Evolutionary conservation across 1,139 yeast species (phyloP).

Genomic region (Sugiyamaella paludigena): DNA sequence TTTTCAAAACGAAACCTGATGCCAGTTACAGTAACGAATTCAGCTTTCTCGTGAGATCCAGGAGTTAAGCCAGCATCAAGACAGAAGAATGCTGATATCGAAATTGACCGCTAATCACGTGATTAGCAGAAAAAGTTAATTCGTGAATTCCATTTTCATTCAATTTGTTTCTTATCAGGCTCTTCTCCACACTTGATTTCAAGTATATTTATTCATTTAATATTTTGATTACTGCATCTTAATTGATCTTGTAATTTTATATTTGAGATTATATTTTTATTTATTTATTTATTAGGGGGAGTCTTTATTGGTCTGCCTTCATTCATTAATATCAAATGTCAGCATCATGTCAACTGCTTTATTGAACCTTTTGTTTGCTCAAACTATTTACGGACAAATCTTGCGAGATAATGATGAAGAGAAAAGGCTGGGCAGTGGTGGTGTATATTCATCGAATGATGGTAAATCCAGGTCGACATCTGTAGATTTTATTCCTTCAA

Average conservation of each 20-base stretch:
- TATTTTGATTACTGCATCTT: not conserved
- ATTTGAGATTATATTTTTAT: not conserved
- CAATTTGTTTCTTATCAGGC: no score
- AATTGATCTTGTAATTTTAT: not conserved
- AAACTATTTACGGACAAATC: slow-evolving; percentile 32
- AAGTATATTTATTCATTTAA: not conserved
- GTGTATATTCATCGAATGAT: not conserved
- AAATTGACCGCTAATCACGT: no score
- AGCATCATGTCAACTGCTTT: slow-evolving; percentile 32
- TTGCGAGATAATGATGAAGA: slow-evolving; percentile 26
- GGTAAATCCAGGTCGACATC: slow-evolving; percentile 6
- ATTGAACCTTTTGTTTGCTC: slow-evolving; percentile 35
- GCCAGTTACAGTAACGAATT: no score
- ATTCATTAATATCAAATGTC: not conserved
- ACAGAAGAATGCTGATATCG: no score
- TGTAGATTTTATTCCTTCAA: no score
- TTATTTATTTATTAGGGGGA: not conserved
- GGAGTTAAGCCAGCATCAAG: no score
- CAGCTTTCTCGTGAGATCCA: no score
- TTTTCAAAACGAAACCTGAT: no score
- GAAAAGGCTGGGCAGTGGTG: not conserved
- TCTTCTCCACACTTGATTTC: no score
- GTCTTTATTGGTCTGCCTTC: not conserved
- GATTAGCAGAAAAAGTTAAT: no score
- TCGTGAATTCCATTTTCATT: no score